Evolutionary conservation across 306 rosid species (phyloP), one percentile per base, ranked within the genome.

Genomic region (Glycine tomentella): DNA sequence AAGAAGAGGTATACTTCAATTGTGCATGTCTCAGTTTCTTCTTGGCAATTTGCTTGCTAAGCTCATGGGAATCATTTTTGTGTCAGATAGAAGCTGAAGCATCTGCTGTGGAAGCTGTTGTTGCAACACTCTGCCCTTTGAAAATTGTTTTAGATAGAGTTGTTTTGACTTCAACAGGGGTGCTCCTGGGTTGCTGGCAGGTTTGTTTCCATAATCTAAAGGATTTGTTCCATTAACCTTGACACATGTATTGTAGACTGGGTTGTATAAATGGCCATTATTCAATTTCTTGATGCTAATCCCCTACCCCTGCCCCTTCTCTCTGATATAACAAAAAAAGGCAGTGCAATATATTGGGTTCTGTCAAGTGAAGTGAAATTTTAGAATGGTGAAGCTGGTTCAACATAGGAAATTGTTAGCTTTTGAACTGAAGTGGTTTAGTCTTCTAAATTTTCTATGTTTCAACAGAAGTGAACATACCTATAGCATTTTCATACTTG

Each of bases 161-260:
- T 83, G 87, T 93, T 80, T 87, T 95, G 83, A 93, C 99, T 62
- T 93, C 99, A 81, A 95, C 99, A 44, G 99, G 99, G 6, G 99
- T 95, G 82, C 94, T 95, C 71, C 89, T 95, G n/a, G 99, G 98
- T 55, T 93, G 98, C 86, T 95, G 90, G 90, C 90, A 87, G 90
- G 90, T 87, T 87, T 12, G 46, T 77, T 77, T 80, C 87, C 72
- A 59, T 86, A 53, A 68, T 66, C 75, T 72, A 16, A 71, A 33
- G n/a, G 17, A 66, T 64, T 77, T 33, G 31, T 55, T 13, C 45
- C 31, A 38, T 79, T 75, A 20, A 16, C 46, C 72, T 67, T 58
- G 46, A 56, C 20, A 7, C 44, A n/a, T 74, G 89, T 9, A 57
- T 56, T 50, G 25, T 65, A 13, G 55, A 70, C 42, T 57, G 69